Percentiles rank a stretch among this genome's conserved stretches.
These are phyloP conservation scores for Penicillium pancosmium DNA, from an alignment of 495 filamentous ascomycete species.

Conservation along the genomic window DNA sequence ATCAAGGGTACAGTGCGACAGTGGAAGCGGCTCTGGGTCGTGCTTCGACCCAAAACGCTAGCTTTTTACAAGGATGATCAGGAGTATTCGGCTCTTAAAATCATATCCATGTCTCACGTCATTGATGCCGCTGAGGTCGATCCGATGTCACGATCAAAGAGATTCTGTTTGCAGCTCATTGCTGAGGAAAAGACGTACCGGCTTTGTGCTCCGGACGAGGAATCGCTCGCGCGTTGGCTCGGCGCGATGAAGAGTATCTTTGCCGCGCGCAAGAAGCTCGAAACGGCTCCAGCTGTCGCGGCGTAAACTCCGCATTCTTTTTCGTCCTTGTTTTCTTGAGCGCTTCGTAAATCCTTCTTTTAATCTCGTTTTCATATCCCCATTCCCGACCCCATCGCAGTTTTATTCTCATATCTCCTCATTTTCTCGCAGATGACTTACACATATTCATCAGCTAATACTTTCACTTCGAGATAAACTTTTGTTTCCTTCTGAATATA, in stretches of 20 bases:
- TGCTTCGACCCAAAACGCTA: constrained; percentile 83
- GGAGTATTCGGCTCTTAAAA: constrained; percentile 85
- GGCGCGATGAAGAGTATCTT: constrained; percentile 90
- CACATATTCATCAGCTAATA: constrained; percentile 1
- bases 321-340: not conserved
- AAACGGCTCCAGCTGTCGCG: constrained; percentile 18
- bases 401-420: not conserved
- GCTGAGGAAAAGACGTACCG: constrained; percentile 91
- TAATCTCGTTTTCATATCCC: not conserved
- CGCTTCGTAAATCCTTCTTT: not conserved
- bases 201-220: constrained; percentile 82
- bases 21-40: constrained; percentile 94
- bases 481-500: constrained; percentile 16
- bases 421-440: not conserved
- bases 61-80: constrained; percentile 92
- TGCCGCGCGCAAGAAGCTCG: constrained; percentile 56
- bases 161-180: constrained; percentile 89
- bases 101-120: constrained; percentile 77
- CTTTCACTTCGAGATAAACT: not conserved
- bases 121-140: constrained; percentile 94
- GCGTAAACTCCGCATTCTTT: not conserved
- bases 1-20: constrained; percentile 85
- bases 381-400: not conserved
- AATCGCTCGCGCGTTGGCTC: constrained; percentile 78
- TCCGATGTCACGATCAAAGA: constrained; percentile 80